Base-by-base conservation (phyloP, 495 filamentous ascomycete species). In the Aspergillus olivimuriae region DNA sequence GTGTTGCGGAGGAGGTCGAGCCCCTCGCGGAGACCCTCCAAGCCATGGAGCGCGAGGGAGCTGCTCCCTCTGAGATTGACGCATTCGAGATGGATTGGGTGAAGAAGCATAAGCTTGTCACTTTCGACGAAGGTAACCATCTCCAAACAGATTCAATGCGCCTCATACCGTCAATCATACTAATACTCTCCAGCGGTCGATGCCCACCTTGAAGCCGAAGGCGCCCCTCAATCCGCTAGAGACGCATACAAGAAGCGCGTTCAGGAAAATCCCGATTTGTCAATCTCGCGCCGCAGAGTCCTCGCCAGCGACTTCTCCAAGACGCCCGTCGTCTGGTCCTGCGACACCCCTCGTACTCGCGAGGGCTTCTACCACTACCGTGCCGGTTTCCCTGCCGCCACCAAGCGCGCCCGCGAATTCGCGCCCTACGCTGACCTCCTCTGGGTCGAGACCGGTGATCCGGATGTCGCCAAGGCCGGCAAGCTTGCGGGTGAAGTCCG, bases 291-390 rank as follows among this genome's bases (percentile, higher is more conserved):
- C 36, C 84, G 92, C 8, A 80, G 88, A 19, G 75, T 69, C 26
- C 63, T 95, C 3, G 88, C 89, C 21, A 72, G 68, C 23, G 58
- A 77, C 44, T 73, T 83, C 55, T 73, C 80, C n/a, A 75, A 76
- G 39, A 65, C 67, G 4, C 82, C 86, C 1, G 75, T 95, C 9
- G 72, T 77, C 60, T 98, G 90, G 74, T 82, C 76, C 54, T 96
- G 90, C 78, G 90, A 96, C 61, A 83, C 84, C 34, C 92, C 92
- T 0, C 86, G 92, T 39, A 98, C 92, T 2, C 78, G 92, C 23
- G 92, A 98, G 58, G 92, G 92, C 26, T 92, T 84, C 75, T 97
- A 96, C 72, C 92, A 98, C 68, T 96, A 94, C 75, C 75, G 76
- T 12, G 87, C 88, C 6, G 92, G 92, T 40, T 81, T 96, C 71